Conservation (phyloP, 2,329 filamentous ascomycete genomes). For the Phaeoacremonium minimum region DNA sequence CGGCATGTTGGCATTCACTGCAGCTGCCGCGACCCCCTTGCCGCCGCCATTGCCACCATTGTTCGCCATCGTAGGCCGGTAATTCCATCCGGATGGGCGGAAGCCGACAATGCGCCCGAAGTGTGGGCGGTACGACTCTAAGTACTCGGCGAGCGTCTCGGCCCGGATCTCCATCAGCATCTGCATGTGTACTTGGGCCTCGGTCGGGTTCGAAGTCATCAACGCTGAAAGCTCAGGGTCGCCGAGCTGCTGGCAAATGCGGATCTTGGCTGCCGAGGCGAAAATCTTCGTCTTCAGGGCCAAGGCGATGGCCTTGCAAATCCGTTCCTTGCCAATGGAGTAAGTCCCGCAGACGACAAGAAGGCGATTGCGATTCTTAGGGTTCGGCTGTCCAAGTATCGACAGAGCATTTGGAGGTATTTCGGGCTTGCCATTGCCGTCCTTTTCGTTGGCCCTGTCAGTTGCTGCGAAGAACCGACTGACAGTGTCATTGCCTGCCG, state of each 20-base stretch:
- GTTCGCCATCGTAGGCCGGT: slow-evolving; percentile 64
- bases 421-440: slow-evolving; percentile 1
- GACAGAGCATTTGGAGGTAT: slow-evolving; percentile 16
- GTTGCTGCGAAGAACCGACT: slow-evolving; percentile 44
- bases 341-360: slow-evolving; percentile 95
- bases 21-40: slow-evolving; percentile 24
- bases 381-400: slow-evolving; percentile 11
- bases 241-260: slow-evolving; percentile 78
- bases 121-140: slow-evolving; percentile 72
- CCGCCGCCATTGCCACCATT: slow-evolving; percentile 19
- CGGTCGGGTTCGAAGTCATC: slow-evolving; percentile 73
- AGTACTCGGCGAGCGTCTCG: slow-evolving; percentile 86
- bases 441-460: slow-evolving; percentile 17
- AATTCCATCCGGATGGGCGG: slow-evolving; percentile 91
- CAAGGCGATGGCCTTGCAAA: slow-evolving; percentile 87
- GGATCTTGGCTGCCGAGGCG: slow-evolving; percentile 76
- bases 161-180: slow-evolving; percentile 89
- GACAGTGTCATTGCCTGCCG: slow-evolving; percentile 36
- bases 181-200: slow-evolving; percentile 97
- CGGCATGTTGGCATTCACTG: slow-evolving; percentile 50
- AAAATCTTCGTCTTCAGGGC: slow-evolving; percentile 87
- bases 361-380: slow-evolving; percentile 55
- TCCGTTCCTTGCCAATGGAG: slow-evolving; percentile 94
- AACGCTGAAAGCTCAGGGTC: slow-evolving; percentile 75
- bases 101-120: slow-evolving; percentile 89